Evolutionary conservation across 2,329 filamentous ascomycete genomes (phyloP).

Genomic region (Neonectria neomacrospora): DNA sequence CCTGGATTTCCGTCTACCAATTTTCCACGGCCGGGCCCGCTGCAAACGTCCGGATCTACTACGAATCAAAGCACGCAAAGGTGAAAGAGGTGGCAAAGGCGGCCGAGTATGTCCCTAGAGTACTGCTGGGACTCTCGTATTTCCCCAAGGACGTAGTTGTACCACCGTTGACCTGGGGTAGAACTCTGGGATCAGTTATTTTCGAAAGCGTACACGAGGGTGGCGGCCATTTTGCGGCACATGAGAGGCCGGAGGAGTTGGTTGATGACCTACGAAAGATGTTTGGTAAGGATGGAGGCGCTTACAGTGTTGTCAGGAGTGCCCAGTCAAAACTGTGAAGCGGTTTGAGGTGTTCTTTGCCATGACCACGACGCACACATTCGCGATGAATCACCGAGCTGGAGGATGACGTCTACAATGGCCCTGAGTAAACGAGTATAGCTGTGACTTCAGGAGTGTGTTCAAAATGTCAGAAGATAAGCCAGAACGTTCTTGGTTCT

Average conservation of each 20-base stretch:
- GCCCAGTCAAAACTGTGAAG: background rate
- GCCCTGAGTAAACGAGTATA: too few relatives aligned
- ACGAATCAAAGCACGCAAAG: constrained; percentile 66
- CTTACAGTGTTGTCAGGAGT: constrained; percentile 45
- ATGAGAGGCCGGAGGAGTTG: constrained; percentile 65
- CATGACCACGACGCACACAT: too few relatives aligned
- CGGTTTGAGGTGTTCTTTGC: too few relatives aligned
- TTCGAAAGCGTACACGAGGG: constrained; percentile 61
- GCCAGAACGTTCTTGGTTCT: too few relatives aligned
- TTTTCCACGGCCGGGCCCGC: constrained; percentile 76
- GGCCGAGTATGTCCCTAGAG: constrained; percentile 47
- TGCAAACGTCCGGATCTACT: constrained; percentile 77
- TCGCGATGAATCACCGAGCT: too few relatives aligned
- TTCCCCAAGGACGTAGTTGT: constrained; percentile 69
- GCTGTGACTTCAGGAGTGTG: too few relatives aligned
- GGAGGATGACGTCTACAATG: too few relatives aligned
- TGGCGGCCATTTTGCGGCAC: constrained; percentile 71
- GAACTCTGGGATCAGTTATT: constrained; percentile 70
- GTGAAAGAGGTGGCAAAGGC: constrained; percentile 31
- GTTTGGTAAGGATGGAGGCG: constrained; percentile 65
- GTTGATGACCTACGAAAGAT: constrained; percentile 65
- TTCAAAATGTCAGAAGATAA: too few relatives aligned
- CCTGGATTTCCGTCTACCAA: constrained; percentile 79
- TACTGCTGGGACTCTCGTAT: constrained; percentile 60
- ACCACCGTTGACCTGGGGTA: constrained; percentile 65